Conservation (phyloP, 169 alveolate genomes). For the Cryptosporidium xiaoi region DNA sequence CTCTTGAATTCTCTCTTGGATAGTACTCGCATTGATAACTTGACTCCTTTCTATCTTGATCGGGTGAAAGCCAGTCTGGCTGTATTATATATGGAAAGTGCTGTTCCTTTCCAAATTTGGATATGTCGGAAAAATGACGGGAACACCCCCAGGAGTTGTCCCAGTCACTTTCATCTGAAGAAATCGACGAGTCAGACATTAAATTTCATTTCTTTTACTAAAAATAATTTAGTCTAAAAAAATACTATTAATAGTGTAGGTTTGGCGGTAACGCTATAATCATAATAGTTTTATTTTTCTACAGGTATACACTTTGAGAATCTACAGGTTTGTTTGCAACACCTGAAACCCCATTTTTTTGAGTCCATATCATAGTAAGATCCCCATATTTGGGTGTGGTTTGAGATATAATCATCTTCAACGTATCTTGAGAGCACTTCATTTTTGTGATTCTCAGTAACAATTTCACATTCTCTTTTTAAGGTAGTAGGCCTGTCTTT, state of each 20-base stretch:
- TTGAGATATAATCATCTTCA: slow-evolving; percentile 84
- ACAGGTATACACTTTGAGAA: slow-evolving; percentile 15
- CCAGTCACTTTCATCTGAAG: slow-evolving; percentile 73
- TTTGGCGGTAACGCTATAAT: slow-evolving; percentile 21
- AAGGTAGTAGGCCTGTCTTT: slow-evolving; percentile 7
- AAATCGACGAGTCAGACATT: slow-evolving; percentile 58
- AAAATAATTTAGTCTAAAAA: background rate
- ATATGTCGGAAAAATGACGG: slow-evolving; percentile 28
- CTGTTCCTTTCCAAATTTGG: background rate
- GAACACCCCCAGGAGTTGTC: slow-evolving; percentile 45
- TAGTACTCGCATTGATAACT: slow-evolving; percentile 4
- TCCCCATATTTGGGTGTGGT: slow-evolving; percentile 90
- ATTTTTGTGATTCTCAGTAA: slow-evolving; percentile 6
- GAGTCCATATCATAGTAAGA: slow-evolving; percentile 84
- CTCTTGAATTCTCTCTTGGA: background rate
- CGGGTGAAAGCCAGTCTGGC: slow-evolving; percentile 53
- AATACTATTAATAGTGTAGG: background rate
- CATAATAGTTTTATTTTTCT: background rate
- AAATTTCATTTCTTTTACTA: slow-evolving; percentile 6
- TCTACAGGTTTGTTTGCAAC: slow-evolving; percentile 81
- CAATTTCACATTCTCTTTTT: background rate
- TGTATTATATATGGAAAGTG: too few relatives aligned
- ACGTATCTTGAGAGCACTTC: slow-evolving; percentile 78
- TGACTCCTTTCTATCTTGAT: slow-evolving; percentile 40
- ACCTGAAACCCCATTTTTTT: slow-evolving; percentile 89